Conservation (phyloP, 129 eudicot genomes). For the Flaveria ramosissima region DNA sequence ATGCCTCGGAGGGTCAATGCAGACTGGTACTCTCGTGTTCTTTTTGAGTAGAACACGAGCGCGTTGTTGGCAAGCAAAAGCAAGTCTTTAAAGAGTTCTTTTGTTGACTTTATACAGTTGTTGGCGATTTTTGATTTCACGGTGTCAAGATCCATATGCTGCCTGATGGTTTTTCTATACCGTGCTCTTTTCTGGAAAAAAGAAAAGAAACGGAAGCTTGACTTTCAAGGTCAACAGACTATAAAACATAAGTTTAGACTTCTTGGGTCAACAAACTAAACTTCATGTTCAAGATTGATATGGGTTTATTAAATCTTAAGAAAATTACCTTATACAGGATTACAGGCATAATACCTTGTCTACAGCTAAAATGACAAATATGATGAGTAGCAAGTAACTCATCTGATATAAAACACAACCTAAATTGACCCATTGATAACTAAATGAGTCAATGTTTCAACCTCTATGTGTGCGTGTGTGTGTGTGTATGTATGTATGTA, state of each 20-base stretch:
- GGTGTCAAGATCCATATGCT: slow-evolving; percentile 76
- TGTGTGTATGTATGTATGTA: too few relatives aligned
- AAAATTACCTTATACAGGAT: not conserved
- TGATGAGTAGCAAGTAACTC: not conserved
- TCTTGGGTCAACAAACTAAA: not conserved
- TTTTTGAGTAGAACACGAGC: slow-evolving; percentile 75
- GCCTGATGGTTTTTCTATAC: slow-evolving; percentile 70
- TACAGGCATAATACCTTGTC: too few relatives aligned
- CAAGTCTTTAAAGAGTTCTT: slow-evolving; percentile 81
- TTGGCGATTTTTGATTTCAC: slow-evolving; percentile 66
- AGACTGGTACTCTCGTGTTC: slow-evolving; percentile 88
- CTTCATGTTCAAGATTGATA: not conserved
- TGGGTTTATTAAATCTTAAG: not conserved
- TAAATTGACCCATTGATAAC: not conserved
- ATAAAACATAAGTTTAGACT: slow-evolving; percentile 2
- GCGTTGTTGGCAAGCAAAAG: slow-evolving; percentile 88
- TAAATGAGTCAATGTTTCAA: not conserved
- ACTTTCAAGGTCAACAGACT: slow-evolving; percentile 1
- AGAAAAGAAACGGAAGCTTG: not conserved
- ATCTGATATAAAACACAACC: not conserved
- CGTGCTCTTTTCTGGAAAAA: slow-evolving; percentile 72
- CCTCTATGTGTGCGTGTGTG: too few relatives aligned
- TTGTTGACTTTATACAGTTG: slow-evolving; percentile 52
- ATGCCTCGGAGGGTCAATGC: slow-evolving; percentile 62
- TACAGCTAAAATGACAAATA: not conserved